Base-by-base conservation (phyloP, 148 eudicot species). In the Nyssa sinensis region DNA sequence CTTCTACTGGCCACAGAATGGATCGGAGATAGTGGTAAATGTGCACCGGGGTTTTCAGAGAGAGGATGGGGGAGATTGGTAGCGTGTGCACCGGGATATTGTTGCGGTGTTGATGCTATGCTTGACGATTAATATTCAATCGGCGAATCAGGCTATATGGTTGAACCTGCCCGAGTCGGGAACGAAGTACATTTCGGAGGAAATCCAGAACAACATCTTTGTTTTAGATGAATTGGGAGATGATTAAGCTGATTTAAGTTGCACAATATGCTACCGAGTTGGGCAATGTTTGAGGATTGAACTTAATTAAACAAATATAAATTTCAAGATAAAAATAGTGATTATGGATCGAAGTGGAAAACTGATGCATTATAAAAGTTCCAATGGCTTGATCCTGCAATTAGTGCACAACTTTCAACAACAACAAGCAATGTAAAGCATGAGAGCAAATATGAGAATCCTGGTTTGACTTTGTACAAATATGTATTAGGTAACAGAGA, bases 141-240 rank as follows among this genome's bases (percentile, higher is more conserved):
- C 59, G 59, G 34, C 67, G 34, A 63, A 67, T 70, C 68, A 68
- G 27, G 84, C 82, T 59, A 75, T 90, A 41, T 88, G 94, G 90
- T 58, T 90, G 27, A 86, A 64, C 29, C 67, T 90, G 32, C 90
- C 91, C 6, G 28, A 82, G 23, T 71, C 81, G 3, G 88, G 89
- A 1, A 79, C 83, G 12, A 90, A 90, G 47, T 90, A 92, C 75
- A 88, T 90, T 9, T 84, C 94, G 3, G 94, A 90, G 72, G 90
- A 88, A 67, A 84, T 90, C 66, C 94, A 88, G 68, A 86, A 75
- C 70, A 90, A 86, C 75, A 87, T 90, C 67, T 88, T 90, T 58
- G 94, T 90, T 74, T 78, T 90, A 74, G 84, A 44, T 44, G 51
- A 12, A 11, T 44, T 44, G 51, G 1, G 51, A n/a, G 16, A 44